Evolutionary conservation across 2,329 filamentous ascomycete species (phyloP).

Genomic region (Leptoxyphium fumago): DNA sequence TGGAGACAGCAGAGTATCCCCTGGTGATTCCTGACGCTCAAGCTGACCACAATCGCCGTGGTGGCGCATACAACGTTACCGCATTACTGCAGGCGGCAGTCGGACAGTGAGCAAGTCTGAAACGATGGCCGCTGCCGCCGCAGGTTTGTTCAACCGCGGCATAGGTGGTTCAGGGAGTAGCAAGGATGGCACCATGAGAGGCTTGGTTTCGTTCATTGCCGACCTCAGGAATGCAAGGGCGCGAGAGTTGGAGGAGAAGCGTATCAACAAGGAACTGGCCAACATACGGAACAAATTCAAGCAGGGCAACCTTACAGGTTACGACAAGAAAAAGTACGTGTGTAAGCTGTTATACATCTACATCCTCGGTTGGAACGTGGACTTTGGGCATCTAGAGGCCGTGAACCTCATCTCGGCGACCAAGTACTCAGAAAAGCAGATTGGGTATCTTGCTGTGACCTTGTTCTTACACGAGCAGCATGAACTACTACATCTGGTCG

Average conservation of each 20-base stretch:
- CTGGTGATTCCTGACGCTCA: no score
- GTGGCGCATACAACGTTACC: no score
- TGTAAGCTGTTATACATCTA: conserved; percentile 99
- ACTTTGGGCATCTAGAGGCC: conserved; percentile 95
- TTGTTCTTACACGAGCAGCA: conserved; percentile 95
- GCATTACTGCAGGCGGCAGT: not conserved
- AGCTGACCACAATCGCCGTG: no score
- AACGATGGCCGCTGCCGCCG: conserved; percentile 11
- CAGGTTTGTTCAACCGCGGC: conserved; percentile 22
- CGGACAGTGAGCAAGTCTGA: not conserved
- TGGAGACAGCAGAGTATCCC: no score
- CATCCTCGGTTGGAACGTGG: conserved; percentile 96
- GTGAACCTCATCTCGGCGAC: conserved; percentile 93
- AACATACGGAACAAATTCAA: conserved; percentile 99
- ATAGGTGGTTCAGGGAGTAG: conserved; percentile 10
- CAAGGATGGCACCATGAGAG: conserved; percentile 30
- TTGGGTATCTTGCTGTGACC: conserved; percentile 94
- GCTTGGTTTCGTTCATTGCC: conserved; percentile 95
- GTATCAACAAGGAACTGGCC: conserved; percentile 97
- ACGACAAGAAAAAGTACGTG: conserved; percentile 99
- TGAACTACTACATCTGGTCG: conserved; percentile 85
- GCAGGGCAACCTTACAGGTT: conserved; percentile 70
- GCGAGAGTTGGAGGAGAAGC: conserved; percentile 91
- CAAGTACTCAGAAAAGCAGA: conserved; percentile 99
- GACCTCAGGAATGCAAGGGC: conserved; percentile 90